Evolutionary conservation across 106 monocot species (phyloP), one percentile per base, ranked within the genome.

Genomic region (Phalaenopsis aphrodite): DNA sequence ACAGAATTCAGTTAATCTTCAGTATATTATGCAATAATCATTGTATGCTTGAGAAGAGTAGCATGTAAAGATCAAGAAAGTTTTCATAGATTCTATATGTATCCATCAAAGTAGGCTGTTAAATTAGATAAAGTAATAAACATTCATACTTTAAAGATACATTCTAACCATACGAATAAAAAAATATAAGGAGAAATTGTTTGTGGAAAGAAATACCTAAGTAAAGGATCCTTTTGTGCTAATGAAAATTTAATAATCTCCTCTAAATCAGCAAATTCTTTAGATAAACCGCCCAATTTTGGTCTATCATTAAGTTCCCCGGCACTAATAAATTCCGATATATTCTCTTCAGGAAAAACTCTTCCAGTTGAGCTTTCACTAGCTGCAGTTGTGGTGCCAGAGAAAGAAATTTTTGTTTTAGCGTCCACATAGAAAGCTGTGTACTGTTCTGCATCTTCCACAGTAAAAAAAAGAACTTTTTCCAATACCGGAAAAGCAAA

Each of bases 251-350:
- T 82, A 66, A 98, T 92, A 30, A 94, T 89, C 77, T 92, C 90
- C 48, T 90, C 90, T 76, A 98, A 83, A 79, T 80, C 80, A n/a
- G 83, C 72, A 88, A 81, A 85, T 81, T 98, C 94, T 85, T 94
- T 98, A 19, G 90, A 88, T 77, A 98, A 81, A 43, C 98, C 94
- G 78, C 98, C 94, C 78, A 94, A 82, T 82, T 24, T 92, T 77
- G 88, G 86, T 72, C 75, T 21, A 76, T 77, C 56, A 55, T 21
- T 36, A 39, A 45, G 61, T 65, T 79, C 75, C 55, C 55, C 82
- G 37, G 78, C 79, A 64, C 56, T 55, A 38, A 79, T 52, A n/a
- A 72, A 78, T 41, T 76, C 52, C 73, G 8, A 41, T 1, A 10
- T 15, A 30, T 79, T 57, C 18, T 42, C 72, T 68, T 23, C 43